Base-by-base conservation (phyloP, 805 yeast genomes). In the Candida verbasci region DNA sequence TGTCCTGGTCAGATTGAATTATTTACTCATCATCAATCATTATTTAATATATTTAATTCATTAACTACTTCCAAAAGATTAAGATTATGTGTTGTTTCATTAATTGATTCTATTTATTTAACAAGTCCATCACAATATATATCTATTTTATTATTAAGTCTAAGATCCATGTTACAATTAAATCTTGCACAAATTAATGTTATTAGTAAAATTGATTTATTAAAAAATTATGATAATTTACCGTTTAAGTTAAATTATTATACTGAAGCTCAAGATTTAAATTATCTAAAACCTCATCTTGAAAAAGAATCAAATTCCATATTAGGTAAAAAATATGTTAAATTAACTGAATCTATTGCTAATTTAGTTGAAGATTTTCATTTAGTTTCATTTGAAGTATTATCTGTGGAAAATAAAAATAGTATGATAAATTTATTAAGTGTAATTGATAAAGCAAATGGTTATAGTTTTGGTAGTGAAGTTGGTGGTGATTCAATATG, bases 1-100 rank as follows among this genome's bases (percentile, higher is more conserved):
- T 89, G 97, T 58, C 97, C 97, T 0, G 98, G 98, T 1, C 98
- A 93, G 56, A 93, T 88, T 1, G 99, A 93, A 56, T 71, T 93
- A 11, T 93, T 86, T 61, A 93, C 99, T 3, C 94, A 86, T 52
- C 95, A 86, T 50, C 74, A 80, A 1, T 80, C 96, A 0, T 62
- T 94, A 29, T 72, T 70, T 28, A 67, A 68, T 35, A 82, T 93
- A 4, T 86, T 89, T 58, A 72, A 74, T 42, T 69, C 56, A 31
- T 62, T 93, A 30, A 47, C 49, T 2, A 80, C 78, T 41, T 27
- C 34, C 9, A 78, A 78, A 34, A 88, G 80, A 42, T 72, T 86
- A 48, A 68, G 97, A 35, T 56, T 85, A 6, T 82, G 91, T 47
- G 96, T 91, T 17, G 89, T 93, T 0, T 85, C 89, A 34, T 64